Evolutionary conservation across 176 grass and related monocot genomes (phyloP).

Genomic region (Sorghum bicolor): Sorghum_bicolor_NCBIv3 NC_012878.2:3194501-3195000

Average conservation of each 20-base stretch:
- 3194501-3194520: too few relatives aligned
- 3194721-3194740: background rate
- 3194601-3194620: background rate
- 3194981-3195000: background rate
- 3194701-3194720: background rate
- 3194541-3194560: too few relatives aligned
- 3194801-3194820: conserved; percentile 27
- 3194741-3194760: background rate
- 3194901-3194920: background rate
- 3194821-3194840: conserved; percentile 34
- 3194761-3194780: conserved; percentile 11
- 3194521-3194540: too few relatives aligned
- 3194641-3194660: background rate
- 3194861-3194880: background rate
- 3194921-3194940: background rate
- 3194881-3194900: background rate
- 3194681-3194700: background rate
- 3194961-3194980: conserved; percentile 14
- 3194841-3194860: background rate
- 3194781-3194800: background rate
- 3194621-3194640: background rate
- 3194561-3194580: too few relatives aligned
- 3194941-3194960: background rate
- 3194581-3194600: too few relatives aligned
- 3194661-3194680: background rate